phyloP scores from a whole-genome alignment of 108 stramenopile species.

The Cyclotella choctawhatcheeana region DNA sequence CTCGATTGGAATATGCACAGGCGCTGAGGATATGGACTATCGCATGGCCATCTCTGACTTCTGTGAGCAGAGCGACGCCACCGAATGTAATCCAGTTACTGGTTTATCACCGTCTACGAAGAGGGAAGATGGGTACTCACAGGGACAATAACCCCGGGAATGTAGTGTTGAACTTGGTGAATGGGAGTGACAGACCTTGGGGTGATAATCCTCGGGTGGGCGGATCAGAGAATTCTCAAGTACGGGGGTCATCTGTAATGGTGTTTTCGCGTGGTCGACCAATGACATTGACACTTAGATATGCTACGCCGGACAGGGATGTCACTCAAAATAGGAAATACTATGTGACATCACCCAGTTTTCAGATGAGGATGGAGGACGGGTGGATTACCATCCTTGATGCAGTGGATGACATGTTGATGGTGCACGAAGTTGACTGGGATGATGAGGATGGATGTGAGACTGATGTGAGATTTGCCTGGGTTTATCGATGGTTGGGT shows the following conservation, averaged over 20 bases:
- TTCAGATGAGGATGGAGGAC: slow-evolving; percentile 2
- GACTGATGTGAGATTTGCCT: neutral
- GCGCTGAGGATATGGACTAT: neutral
- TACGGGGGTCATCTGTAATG: neutral
- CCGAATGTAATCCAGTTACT: neutral
- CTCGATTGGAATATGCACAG: neutral
- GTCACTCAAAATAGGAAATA: neutral
- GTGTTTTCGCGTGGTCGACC: neutral
- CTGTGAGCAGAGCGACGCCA: neutral
- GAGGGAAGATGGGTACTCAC: neutral
- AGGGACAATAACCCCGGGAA: neutral
- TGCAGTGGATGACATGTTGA: slow-evolving; percentile 8
- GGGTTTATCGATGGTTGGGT: slow-evolving; percentile 9
- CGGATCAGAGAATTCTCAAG: neutral
- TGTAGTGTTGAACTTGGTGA: neutral
- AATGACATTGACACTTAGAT: neutral
- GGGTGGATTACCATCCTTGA: neutral
- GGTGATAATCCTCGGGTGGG: neutral
- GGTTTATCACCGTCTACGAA: neutral
- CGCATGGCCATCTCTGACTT: neutral
- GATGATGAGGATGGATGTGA: neutral
- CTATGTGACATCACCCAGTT: slow-evolving; percentile 10
- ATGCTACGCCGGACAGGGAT: neutral
- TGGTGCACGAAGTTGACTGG: neutral
- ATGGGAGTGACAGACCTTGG: neutral